phyloP scores from a whole-genome alignment of 495 filamentous ascomycete genomes.

The Penicillium fimorum region DNA sequence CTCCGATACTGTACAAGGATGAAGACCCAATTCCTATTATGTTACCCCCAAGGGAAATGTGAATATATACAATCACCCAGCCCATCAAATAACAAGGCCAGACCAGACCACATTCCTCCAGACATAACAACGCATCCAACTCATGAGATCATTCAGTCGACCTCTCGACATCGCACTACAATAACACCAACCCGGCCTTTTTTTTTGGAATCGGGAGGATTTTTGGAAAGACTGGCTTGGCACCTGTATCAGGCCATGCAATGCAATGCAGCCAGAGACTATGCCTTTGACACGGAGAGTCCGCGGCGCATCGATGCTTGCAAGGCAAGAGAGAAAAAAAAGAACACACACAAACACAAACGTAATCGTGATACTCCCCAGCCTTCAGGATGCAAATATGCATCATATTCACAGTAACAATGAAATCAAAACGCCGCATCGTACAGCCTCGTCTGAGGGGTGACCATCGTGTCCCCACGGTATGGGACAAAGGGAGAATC shows the following conservation, averaged over 20 bases:
- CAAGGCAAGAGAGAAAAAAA: background rate
- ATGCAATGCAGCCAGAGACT: background rate
- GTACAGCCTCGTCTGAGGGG: constrained; percentile 20
- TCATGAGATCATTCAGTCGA: constrained; percentile 7
- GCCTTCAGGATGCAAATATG: background rate
- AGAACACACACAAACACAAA: background rate
- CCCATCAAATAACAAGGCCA: background rate
- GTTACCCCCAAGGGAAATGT: background rate
- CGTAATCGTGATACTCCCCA: constrained; percentile 7
- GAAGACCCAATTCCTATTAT: constrained; percentile 4
- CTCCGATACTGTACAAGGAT: constrained; percentile 6
- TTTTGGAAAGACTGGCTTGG: background rate
- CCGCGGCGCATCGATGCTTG: background rate
- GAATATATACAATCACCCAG: background rate
- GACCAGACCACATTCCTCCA: background rate
- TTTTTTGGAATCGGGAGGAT: background rate
- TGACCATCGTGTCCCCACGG: constrained; percentile 17
- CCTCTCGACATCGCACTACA: constrained; percentile 1
- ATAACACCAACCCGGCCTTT: background rate
- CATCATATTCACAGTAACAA: constrained; percentile 2
- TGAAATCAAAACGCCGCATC: constrained; percentile 21
- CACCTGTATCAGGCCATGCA: background rate
- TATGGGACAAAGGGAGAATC: background rate
- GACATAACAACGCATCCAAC: constrained; percentile 4
- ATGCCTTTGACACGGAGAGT: background rate